Conservation (phyloP, 495 filamentous ascomycete genomes). For the Neurospora sp. region DNA sequence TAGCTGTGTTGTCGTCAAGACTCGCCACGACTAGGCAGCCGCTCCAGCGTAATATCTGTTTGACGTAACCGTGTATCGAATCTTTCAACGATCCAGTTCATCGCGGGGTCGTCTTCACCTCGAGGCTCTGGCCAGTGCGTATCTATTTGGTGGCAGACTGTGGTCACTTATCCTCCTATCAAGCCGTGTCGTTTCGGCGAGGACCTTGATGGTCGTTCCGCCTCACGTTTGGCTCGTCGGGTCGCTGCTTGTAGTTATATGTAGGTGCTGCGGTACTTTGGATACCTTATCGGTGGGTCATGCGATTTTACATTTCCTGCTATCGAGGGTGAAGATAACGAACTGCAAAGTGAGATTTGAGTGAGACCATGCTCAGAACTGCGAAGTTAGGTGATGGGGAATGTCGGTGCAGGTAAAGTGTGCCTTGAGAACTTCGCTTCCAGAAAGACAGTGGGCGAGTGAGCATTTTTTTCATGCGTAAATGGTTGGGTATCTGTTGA, state of each 20-base stretch:
- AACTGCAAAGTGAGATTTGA: neutral
- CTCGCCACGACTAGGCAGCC: neutral
- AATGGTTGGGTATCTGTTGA: neutral
- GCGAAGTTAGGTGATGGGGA: neutral
- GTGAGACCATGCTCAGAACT: neutral
- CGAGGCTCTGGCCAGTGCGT: neutral
- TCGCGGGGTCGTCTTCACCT: neutral
- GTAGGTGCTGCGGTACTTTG: neutral
- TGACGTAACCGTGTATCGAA: neutral
- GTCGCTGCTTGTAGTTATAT: neutral
- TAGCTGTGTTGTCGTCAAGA: neutral
- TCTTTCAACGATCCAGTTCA: neutral
- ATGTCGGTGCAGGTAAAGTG: neutral
- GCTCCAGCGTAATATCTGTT: neutral
- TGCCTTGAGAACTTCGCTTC: neutral
- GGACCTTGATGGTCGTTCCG: neutral
- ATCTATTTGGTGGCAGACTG: neutral
- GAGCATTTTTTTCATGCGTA: neutral
- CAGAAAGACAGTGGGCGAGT: neutral
- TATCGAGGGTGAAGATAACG: neutral
- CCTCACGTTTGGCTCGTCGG: neutral
- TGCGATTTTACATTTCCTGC: neutral
- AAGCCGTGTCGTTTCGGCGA: neutral
- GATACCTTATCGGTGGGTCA: neutral
- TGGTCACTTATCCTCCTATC: neutral